Conservation (phyloP, 1,284 basidiomycete genomes). For the Tilletia setariae region DNA sequence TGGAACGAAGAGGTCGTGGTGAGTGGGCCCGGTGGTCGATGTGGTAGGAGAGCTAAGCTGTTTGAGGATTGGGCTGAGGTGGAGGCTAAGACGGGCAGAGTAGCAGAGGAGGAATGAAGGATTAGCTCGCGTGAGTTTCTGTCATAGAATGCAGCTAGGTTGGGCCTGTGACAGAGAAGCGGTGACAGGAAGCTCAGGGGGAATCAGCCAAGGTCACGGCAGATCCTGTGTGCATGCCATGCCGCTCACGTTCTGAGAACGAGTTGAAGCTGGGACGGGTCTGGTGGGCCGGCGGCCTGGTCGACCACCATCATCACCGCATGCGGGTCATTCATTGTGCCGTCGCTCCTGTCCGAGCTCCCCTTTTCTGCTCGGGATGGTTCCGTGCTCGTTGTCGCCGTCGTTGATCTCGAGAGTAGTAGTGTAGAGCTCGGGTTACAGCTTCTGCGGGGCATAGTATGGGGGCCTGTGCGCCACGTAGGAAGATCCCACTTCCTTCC, state of each 20-base stretch:
- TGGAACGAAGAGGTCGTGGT: background rate
- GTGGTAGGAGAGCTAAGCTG: constrained; percentile 2
- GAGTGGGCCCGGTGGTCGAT: constrained; percentile 1
- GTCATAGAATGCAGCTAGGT: constrained; percentile 42
- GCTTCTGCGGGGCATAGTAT: too few relatives aligned
- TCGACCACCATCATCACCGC: background rate
- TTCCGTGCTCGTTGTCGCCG: too few relatives aligned
- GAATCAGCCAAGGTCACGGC: background rate
- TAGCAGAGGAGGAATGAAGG: constrained; percentile 22
- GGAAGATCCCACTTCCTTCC: too few relatives aligned
- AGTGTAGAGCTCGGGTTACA: too few relatives aligned
- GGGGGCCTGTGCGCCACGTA: too few relatives aligned
- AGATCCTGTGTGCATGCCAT: background rate
- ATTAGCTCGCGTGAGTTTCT: constrained; percentile 30
- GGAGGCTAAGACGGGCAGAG: background rate
- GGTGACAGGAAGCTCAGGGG: too few relatives aligned
- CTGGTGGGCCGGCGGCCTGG: background rate
- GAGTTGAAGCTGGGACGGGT: constrained; percentile 31
- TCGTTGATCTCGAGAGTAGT: too few relatives aligned
- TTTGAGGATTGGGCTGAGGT: background rate
- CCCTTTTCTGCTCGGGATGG: too few relatives aligned
- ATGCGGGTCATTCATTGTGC: background rate
- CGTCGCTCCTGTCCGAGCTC: background rate
- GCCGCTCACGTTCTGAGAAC: constrained; percentile 32
- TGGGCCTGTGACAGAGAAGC: constrained; percentile 16